Percentiles rank a stretch among this genome's conserved stretches.
These are phyloP conservation scores for Caulochytrium protostelioides DNA, from an alignment of 371 early-diverging fungal genomes.

Conservation along the genomic window DNA sequence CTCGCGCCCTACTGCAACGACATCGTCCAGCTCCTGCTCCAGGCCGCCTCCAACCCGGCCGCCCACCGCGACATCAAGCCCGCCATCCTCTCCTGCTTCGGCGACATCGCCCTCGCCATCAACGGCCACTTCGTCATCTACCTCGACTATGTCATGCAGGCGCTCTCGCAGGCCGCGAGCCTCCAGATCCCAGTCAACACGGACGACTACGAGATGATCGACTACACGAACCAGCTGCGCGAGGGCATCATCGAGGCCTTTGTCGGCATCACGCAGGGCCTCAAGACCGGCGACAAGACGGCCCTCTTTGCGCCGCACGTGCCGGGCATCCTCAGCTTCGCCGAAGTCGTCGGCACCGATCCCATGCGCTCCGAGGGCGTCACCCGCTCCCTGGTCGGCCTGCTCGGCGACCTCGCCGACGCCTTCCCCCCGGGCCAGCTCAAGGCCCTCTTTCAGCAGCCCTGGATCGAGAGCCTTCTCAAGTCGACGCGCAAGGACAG, in stretches of 20 bases:
- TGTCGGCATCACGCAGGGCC: slow-evolving; percentile 80
- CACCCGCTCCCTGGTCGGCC: slow-evolving; percentile 45
- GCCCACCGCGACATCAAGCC: slow-evolving; percentile 76
- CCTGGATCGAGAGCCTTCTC: slow-evolving; percentile 23
- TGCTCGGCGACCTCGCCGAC: slow-evolving; percentile 56
- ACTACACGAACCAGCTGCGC: slow-evolving; percentile 58
- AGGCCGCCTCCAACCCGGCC: slow-evolving; percentile 32
- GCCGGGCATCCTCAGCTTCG: slow-evolving; percentile 48
- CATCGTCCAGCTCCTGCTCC: slow-evolving; percentile 63
- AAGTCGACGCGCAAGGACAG: slow-evolving; percentile 49
- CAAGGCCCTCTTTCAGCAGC: slow-evolving; percentile 29
- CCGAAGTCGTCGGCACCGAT: slow-evolving; percentile 38
- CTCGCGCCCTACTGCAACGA: slow-evolving; percentile 50
- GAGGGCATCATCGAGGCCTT: slow-evolving; percentile 83
- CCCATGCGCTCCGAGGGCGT: slow-evolving; percentile 35
- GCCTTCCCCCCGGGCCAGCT: slow-evolving; percentile 47
- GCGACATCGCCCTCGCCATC: slow-evolving; percentile 90
- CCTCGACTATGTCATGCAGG: slow-evolving; percentile 54
- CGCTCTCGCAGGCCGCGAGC: slow-evolving; percentile 50
- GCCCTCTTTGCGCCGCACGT: slow-evolving; percentile 35
- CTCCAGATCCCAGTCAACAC: slow-evolving; percentile 3
- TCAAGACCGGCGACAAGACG: slow-evolving; percentile 41
- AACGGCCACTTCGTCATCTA: slow-evolving; percentile 65
- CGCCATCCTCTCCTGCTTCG: slow-evolving; percentile 79
- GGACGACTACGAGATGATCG: slow-evolving; percentile 50